These are phyloP conservation scores for Aspergillus eucalypticola DNA, from an alignment of 2,329 filamentous ascomycete species.

Conservation along the genomic window DNA sequence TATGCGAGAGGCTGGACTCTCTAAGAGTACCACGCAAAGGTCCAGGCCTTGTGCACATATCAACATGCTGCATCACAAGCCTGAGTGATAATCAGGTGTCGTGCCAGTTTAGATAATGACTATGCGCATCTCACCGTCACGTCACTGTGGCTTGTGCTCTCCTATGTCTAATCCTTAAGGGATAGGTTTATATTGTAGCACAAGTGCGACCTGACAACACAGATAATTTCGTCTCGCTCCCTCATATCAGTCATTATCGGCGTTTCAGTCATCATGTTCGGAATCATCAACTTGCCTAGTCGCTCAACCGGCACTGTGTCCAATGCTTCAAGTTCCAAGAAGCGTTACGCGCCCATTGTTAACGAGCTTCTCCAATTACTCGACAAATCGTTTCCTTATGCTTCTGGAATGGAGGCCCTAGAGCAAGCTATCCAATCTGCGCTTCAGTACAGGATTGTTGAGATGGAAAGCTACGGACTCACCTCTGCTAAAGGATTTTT, in stretches of 20 bases:
- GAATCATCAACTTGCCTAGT: not conserved
- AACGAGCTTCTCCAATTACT: not conserved
- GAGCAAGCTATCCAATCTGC: not conserved
- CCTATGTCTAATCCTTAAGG: not conserved
- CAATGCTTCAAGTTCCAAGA: not conserved
- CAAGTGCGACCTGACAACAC: not conserved
- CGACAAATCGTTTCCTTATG: not conserved
- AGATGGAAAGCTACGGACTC: not conserved
- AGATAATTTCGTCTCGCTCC: not conserved
- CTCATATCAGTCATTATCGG: not conserved
- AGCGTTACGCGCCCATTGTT: not conserved
- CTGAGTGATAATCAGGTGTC: not conserved
- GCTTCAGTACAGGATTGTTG: not conserved
- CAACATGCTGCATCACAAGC: not conserved
- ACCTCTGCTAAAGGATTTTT: constrained; percentile 11
- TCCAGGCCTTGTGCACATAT: not conserved
- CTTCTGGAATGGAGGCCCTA: not conserved
- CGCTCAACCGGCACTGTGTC: not conserved
- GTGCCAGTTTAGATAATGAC: not conserved
- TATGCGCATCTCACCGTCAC: not conserved
- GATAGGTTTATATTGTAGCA: not conserved
- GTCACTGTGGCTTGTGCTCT: not conserved
- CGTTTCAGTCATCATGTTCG: not conserved
- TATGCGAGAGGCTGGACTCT: not conserved
- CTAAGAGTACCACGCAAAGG: not conserved